phyloP scores from a whole-genome alignment of 2,329 filamentous ascomycete species.

The Aspergillus sp. region DNA sequence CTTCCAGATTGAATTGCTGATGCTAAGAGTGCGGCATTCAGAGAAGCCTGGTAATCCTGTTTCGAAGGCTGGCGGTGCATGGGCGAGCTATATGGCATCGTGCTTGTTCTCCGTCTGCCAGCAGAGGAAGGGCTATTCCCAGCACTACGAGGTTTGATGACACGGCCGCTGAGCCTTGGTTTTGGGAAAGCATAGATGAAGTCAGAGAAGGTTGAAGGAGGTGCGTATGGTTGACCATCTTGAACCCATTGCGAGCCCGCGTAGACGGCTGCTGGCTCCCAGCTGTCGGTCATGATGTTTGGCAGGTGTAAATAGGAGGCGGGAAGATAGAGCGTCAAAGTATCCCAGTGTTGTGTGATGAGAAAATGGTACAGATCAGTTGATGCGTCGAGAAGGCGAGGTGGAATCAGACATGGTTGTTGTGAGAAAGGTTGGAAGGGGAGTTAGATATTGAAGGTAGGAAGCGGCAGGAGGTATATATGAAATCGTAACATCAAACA shows the following conservation, averaged over 20 bases:
- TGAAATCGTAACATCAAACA: conserved; percentile 21
- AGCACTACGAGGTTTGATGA: conserved; percentile 69
- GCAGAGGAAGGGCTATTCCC: conserved; percentile 68
- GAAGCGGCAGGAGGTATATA: conserved; percentile 22
- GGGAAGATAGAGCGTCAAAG: not conserved
- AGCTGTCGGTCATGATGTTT: conserved; percentile 35
- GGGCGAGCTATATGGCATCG: conserved; percentile 46
- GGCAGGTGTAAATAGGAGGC: conserved; percentile 13
- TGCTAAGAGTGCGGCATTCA: conserved; percentile 50
- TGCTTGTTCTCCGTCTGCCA: conserved; percentile 60
- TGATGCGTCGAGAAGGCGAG: conserved; percentile 11
- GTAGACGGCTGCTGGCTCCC: conserved; percentile 32
- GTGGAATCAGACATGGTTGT: conserved; percentile 19
- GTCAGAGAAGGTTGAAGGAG: conserved; percentile 38
- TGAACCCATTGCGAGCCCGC: conserved; percentile 35
- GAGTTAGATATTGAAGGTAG: not conserved
- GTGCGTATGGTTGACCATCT: conserved; percentile 27
- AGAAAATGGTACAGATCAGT: conserved; percentile 16
- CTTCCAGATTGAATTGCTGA: conserved; percentile 38
- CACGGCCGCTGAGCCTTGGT: conserved; percentile 55
- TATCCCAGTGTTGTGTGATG: conserved; percentile 9
- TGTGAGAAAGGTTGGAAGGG: conserved; percentile 8
- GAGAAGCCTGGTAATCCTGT: conserved; percentile 45
- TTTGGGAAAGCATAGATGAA: conserved; percentile 53
- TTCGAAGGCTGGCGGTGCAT: conserved; percentile 42